Evolutionary conservation across 2,329 filamentous ascomycete species (phyloP), one percentile per base, ranked within the genome.

Genomic region (Clarireedia paspali): DNA sequence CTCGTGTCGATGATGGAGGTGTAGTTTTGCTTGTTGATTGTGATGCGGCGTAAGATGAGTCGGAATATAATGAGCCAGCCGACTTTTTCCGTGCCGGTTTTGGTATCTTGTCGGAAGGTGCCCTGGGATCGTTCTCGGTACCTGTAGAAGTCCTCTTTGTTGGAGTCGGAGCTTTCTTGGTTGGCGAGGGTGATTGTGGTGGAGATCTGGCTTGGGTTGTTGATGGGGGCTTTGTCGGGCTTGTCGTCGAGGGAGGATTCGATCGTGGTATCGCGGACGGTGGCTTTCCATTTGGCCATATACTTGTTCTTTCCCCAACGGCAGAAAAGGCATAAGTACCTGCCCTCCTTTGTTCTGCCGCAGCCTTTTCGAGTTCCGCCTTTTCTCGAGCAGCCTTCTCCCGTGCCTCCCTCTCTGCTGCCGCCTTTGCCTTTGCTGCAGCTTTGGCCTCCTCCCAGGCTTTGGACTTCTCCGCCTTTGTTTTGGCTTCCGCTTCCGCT

Each of bases 21-120:
- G 89, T 89, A 6, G 91, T 95, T 57, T 84, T 84, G 10, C 89
- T 80, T 1, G 91, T 96, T 15, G 89, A 91, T 57, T 89, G 84
- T 9, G 90, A 95, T 1, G 88, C 81, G 2, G 90, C 87, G 71
- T 92, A 96, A 0, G 90, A 95, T 14, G 87, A 88, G 66, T 95
- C 90, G 15, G 91, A 95, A 65, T 85, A 84, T 24, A 86, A 75
- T 0, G 87, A 87, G 27, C 87, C 85, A 17, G 81, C 76, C n/a
- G 87, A 86, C 56, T 81, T 81, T 59, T 80, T 82, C 20, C 54
- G 60, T 82, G 66, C 17, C 70, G 68, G 7, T 78, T 76, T 53
- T 76, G 76, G 65, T 88, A 70, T 91, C 91, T 0, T 89, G 87
- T 50, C 88, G 83, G 71, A 83, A 91, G 1, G 88, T 12, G 30